Conservation (phyloP, 345 rosid species). For the Gossypium anomalum region DNA sequence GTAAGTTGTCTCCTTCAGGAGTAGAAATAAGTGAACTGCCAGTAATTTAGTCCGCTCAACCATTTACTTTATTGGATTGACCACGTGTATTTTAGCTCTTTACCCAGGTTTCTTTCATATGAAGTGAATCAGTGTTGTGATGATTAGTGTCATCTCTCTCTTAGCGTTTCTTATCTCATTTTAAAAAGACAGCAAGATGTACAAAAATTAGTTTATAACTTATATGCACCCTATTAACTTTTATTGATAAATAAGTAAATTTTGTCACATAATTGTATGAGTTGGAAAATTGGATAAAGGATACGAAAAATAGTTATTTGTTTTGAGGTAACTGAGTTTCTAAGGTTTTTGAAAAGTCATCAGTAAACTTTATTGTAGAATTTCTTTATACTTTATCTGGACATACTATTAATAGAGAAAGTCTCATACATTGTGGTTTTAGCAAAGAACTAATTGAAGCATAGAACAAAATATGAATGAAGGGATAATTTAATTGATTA, state of each 20-base stretch:
- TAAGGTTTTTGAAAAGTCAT: too few species aligned
- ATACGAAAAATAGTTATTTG: too few species aligned
- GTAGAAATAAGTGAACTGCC: background rate
- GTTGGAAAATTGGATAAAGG: background rate
- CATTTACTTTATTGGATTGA: too few species aligned
- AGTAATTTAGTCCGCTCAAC: background rate
- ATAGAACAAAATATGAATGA: too few species aligned
- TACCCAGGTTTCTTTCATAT: background rate
- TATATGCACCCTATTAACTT: background rate
- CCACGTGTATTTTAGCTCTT: background rate
- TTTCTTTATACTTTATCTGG: background rate
- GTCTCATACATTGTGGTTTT: background rate
- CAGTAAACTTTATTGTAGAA: background rate
- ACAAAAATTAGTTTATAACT: background rate
- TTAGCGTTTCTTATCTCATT: background rate
- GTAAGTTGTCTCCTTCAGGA: slow-evolving; percentile 37
- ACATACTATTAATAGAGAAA: background rate
- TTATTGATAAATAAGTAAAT: background rate
- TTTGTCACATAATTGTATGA: background rate
- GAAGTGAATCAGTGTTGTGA: background rate
- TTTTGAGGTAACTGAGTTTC: too few species aligned
- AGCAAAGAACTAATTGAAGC: too few species aligned
- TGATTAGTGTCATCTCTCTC: background rate
- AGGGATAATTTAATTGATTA: too few species aligned
- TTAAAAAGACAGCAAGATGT: background rate